Conservation (phyloP, 2,329 filamentous ascomycete genomes). For the Epichloe elymi region DNA sequence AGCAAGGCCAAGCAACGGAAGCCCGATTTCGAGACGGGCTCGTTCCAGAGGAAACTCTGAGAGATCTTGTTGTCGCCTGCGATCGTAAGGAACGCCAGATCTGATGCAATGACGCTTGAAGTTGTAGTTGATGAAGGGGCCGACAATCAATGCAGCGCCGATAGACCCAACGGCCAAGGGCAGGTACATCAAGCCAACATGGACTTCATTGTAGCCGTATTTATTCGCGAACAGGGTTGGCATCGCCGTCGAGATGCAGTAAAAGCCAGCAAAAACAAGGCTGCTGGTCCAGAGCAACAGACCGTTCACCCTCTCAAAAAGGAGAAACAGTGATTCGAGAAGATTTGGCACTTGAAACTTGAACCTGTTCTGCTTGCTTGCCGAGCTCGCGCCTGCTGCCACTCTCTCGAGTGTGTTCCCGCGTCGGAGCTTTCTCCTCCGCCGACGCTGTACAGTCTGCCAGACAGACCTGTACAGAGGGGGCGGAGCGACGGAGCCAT, state of each 20-base stretch:
- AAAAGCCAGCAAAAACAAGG: conserved; percentile 37
- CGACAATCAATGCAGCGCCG: conserved; percentile 30
- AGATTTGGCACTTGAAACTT: conserved; percentile 28
- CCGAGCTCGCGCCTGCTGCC: conserved; percentile 6
- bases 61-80: conserved; percentile 37
- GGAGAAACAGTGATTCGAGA: conserved; percentile 25
- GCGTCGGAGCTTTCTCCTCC: background rate
- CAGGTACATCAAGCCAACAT: conserved; percentile 40
- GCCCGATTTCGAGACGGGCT: conserved; percentile 33
- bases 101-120: conserved; percentile 47
- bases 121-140: conserved; percentile 52
- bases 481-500: conserved; percentile 35
- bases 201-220: conserved; percentile 46
- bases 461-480: conserved; percentile 21
- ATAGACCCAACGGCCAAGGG: conserved; percentile 38
- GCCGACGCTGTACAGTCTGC: conserved; percentile 16
- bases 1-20: conserved; percentile 37
- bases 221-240: conserved; percentile 30
- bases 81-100: conserved; percentile 38
- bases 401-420: background rate
- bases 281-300: conserved; percentile 31
- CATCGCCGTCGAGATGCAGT: conserved; percentile 32
- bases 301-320: conserved; percentile 28
- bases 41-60: conserved; percentile 37
- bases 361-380: conserved; percentile 13